Percentiles rank a stretch among this genome's conserved stretches.
These are phyloP conservation scores for Peribolospora baueri DNA, from an alignment of 768 basidiomycete genomes.

Conservation along the genomic window DNA sequence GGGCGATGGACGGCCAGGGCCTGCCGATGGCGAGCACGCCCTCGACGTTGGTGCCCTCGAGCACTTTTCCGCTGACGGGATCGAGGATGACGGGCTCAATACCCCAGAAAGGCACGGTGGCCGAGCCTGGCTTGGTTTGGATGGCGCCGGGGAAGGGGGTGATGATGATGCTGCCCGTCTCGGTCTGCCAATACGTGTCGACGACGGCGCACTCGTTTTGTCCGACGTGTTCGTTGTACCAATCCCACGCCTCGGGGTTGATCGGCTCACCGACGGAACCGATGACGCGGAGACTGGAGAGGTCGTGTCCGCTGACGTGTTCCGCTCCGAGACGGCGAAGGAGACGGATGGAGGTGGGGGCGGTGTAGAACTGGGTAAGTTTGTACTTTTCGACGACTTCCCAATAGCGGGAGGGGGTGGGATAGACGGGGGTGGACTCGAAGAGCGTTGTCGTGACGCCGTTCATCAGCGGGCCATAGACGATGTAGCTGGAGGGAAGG, in stretches of 20 bases:
- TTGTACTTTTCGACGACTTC: constrained; percentile 76
- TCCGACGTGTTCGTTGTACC: constrained; percentile 93
- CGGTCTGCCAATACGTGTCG: constrained; percentile 53
- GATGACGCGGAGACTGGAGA: constrained; percentile 57
- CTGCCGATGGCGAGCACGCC: constrained; percentile 64
- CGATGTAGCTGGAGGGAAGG: constrained; percentile 38
- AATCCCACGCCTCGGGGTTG: constrained; percentile 97
- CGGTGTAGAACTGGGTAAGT: constrained; percentile 82
- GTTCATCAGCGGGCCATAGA: constrained; percentile 66
- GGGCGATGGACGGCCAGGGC: constrained; percentile 89
- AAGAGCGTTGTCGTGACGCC: constrained; percentile 39
- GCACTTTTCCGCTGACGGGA: constrained; percentile 43
- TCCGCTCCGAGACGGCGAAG: constrained; percentile 63
- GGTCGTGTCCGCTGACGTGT: constrained; percentile 59
- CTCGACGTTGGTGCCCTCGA: constrained; percentile 56
- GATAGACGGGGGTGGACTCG: constrained; percentile 91
- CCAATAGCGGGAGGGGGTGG: constrained; percentile 91
- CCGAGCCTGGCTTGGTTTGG: constrained; percentile 83
- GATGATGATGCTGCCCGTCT: constrained; percentile 86
- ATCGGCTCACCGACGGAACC: constrained; percentile 95
- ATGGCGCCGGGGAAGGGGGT: constrained; percentile 91
- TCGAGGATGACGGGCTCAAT: constrained; percentile 73
- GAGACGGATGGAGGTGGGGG: constrained; percentile 82
- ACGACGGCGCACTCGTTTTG: constrained; percentile 44
- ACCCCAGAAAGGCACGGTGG: constrained; percentile 95